Base-by-base conservation (phyloP, 2,329 filamentous ascomycete genomes). In the Aspergillus calidoustus region DNA sequence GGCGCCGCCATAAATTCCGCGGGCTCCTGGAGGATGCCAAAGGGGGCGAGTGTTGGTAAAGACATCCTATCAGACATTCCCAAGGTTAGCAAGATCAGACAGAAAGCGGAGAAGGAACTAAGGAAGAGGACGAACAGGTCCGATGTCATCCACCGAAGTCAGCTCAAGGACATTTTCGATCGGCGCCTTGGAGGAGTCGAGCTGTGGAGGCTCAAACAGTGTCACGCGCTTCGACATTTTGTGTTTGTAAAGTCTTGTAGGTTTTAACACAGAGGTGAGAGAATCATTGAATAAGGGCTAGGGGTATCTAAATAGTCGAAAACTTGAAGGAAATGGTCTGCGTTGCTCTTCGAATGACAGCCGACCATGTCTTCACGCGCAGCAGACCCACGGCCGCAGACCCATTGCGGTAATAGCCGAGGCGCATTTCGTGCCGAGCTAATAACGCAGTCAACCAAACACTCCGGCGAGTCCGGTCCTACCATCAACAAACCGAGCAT, bases 41-140 rank as follows among this genome's bases (percentile, higher is more conserved):
- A 95, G 85, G 23, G 90, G 90, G 43, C 93, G 90, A 2, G 93
- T 91, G 77, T 99, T 99, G 59, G 95, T 98, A 82, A 95, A 99
- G 69, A 98, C 89, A 75, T 97, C 91, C 89, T 92, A 64, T 53
- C 47, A 23, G 13, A 64, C 38, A 66, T 19, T 4, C 34, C 30
- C 44, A 34, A 8, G 19, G 31, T 44, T 44, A 56, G 51, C 60
- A 56, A 54, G 52, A 13, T 25, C 31, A 38, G 23, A 9, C 22
- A 50, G 38, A 28, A 48, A 31, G 48, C 9, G 17, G 22, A 53
- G 25, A 52, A 17, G 43, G 41, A 58, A 25, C 28, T 34, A 49
- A 50, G 34, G 34, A 41, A 41, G 25, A 41, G 34, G 56, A 62
- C 86, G 74, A 81, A 92, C 90, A 60, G 90, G 89, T 49, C 77